phyloP scores from a whole-genome alignment of 306 rosid genomes.

The Sechiopsis laciniata region DNA sequence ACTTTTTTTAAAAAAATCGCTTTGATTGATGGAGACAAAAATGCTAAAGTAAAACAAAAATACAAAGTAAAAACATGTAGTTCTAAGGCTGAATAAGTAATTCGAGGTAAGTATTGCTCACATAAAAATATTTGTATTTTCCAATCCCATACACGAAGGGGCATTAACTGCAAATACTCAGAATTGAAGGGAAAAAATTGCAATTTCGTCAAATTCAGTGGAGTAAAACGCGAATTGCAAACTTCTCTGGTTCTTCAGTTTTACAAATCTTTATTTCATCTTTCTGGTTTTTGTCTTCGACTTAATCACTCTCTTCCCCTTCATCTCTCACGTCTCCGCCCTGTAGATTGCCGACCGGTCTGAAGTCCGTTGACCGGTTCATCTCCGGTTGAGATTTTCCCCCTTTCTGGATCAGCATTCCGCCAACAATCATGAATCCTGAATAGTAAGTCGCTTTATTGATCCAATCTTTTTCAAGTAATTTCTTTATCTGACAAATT shows the following conservation, averaged over 20 bases:
- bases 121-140: background rate
- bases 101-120: too few relatives aligned
- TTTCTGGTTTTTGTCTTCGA: background rate
- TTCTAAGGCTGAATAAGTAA: too few relatives aligned
- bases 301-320: constrained; percentile 4
- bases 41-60: too few relatives aligned
- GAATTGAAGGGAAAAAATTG: background rate
- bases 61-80: too few relatives aligned
- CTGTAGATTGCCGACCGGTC: constrained; percentile 5
- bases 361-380: constrained; percentile 12
- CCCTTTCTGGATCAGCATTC: constrained; percentile 2
- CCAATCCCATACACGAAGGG: background rate
- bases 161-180: background rate
- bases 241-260: background rate
- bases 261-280: constrained; percentile 4
- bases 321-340: background rate
- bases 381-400: background rate
- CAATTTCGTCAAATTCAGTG: background rate
- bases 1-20: too few relatives aligned
- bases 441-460: constrained; percentile 36
- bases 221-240: constrained; percentile 9
- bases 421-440: constrained; percentile 37
- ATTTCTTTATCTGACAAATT: background rate
- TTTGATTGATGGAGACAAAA: too few relatives aligned
- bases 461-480: background rate